Conservation (phyloP, 2,329 filamentous ascomycete genomes). For the Aspergillus ustus region DNA sequence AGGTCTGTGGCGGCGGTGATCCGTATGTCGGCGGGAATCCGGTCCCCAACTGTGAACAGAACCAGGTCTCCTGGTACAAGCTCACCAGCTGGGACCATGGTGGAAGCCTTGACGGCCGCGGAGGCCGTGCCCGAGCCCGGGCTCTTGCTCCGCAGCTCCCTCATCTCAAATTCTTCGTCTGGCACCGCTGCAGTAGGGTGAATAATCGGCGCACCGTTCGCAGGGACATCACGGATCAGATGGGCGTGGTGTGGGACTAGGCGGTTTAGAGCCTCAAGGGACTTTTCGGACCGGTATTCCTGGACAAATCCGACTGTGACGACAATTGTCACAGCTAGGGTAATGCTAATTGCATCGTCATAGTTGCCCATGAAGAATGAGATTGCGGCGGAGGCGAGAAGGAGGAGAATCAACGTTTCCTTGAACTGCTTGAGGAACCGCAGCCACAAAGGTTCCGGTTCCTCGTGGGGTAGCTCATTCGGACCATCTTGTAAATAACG, state of each 20-base stretch:
- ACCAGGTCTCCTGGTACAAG: conserved; percentile 92
- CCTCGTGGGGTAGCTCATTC: conserved; percentile 93
- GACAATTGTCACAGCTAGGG: conserved; percentile 94
- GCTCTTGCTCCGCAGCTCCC: conserved; percentile 50
- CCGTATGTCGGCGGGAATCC: conserved; percentile 92
- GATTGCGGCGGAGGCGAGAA: conserved; percentile 84
- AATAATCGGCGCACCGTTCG: conserved; percentile 27
- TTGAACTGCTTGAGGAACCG: conserved; percentile 97
- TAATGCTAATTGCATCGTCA: conserved; percentile 94
- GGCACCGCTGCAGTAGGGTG: conserved; percentile 25
- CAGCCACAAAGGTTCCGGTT: conserved; percentile 91
- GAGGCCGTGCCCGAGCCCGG: conserved; percentile 57
- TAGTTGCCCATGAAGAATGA: conserved; percentile 91
- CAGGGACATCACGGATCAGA: conserved; percentile 70
- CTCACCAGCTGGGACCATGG: conserved; percentile 82
- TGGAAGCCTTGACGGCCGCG: conserved; percentile 73
- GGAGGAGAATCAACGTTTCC: conserved; percentile 89
- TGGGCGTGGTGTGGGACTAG: conserved; percentile 95
- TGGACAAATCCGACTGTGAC: conserved; percentile 96
- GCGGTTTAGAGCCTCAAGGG: conserved; percentile 90
- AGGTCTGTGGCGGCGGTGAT: conserved; percentile 89
- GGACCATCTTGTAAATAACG: conserved; percentile 80
- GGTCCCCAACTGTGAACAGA: conserved; percentile 91
- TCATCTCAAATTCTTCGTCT: conserved; percentile 54
- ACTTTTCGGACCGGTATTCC: conserved; percentile 97